Base-by-base conservation (phyloP, 352 stramenopile species). In the Globisporangium apiculatum region DNA sequence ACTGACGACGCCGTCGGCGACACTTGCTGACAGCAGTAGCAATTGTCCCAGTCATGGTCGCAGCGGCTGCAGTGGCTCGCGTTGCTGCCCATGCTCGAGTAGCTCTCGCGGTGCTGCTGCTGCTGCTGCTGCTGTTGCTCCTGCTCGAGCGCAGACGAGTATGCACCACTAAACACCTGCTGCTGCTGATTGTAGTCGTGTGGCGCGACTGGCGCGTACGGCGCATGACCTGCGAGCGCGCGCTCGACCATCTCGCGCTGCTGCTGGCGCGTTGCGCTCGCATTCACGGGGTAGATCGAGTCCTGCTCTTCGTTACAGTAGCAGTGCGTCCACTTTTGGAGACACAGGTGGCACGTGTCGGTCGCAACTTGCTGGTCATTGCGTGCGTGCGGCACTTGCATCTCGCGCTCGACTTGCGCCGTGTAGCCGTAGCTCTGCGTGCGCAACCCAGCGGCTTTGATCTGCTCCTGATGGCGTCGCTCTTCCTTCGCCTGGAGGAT, bases 301-400 rank as follows among this genome's bases (percentile, higher is more conserved):
- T 90, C 76, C 59, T 91, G 78, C 52, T 94, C 79, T 51, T 83
- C 86, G 58, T 90, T 90, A 71, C 84, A 94, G 60, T 91, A 91
- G 64, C 84, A 94, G 60, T 92, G 69, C n/a, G 79, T 91, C 84
- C 84, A 94, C 62, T 91, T 91, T 53, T 91, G 79, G 49, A 88
- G 52, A 57, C 84, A 94, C 42, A 73, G 68, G 62, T 83, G 76
- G 55, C 84, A 94, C 35, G 79, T 90, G 58, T 94, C 79, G 0
- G 80, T 72, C 17, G 71, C 77, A 4, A 94, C 74, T 37, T 86
- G 72, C 7, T 58, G 69, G 7, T 82, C 60, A 37, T 62, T 69
- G 31, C 68, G 72, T 1, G 66, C 56, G 60, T 72, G 61, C 9
- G 61, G 67, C 18, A 67, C 54, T 45, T 75, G 60, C 7, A 67